Base-by-base conservation (phyloP, 179 eudicot species). In the Spinacia oleracea region DNA sequence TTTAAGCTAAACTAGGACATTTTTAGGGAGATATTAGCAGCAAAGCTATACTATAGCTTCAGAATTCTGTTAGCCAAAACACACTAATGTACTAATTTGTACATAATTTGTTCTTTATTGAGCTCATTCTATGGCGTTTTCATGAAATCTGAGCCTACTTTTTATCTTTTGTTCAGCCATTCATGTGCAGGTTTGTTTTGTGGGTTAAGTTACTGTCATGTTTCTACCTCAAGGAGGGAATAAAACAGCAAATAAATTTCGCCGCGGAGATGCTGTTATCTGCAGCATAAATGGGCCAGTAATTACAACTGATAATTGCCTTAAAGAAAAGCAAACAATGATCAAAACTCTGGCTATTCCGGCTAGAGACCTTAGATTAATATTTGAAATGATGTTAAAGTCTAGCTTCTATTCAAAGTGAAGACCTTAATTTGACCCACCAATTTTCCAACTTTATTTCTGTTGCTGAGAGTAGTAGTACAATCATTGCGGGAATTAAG, bases 351-450 rank as follows among this genome's bases (percentile, higher is more conserved):
- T 53, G 18, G 25, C 74, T 72, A 40, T 40, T 67, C 21, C 18
- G 29, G 62, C 11, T 14, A 38, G 42, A n/a, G 62, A 78, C 32
- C 70, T 63, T 71, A 20, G 20, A 70, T 58, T 70, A 69, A 43
- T 70, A 70, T 59, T 43, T 32, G 42, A 56, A 62, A 55, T 78
- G 20, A 69, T 42, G 29, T 50, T 10, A 10, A 11, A 67, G 11
- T 32, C 60, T 78, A 46, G 62, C 76, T n/a, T 78, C 35, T 25
- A 31, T 60, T 32, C 18, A 60, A 71, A 78, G 70, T 9, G 38
- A 69, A 78, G 40, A 35, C 9, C 27, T 42, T 10, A 43, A 34
- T 60, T 70, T 70, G 50, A 21, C 73, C 35, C 29, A 70, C 38
- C 73, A 45, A 14, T 2, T 68, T 8, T 18, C 21, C 70, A 66